A percentile compares a stretch with the other conserved stretches of the same genome.
phyloP scores from a whole-genome alignment of 108 stramenopile genomes.

The Fistulifera solaris region DNA sequence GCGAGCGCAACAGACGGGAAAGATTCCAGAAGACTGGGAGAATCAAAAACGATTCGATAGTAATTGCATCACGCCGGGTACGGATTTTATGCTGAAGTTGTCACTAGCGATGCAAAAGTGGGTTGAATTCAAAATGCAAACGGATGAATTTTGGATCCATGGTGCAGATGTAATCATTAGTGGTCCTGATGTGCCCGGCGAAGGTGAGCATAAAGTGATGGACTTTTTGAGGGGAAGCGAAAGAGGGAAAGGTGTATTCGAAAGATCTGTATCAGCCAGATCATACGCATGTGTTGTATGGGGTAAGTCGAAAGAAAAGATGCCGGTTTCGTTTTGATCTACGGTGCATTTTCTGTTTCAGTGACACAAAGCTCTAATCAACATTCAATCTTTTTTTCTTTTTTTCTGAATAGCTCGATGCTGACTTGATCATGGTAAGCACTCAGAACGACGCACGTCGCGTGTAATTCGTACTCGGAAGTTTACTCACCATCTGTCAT shows the following conservation, averaged over 20 bases:
- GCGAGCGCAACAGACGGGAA: slow-evolving; percentile 29
- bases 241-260: slow-evolving; percentile 17
- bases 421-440: slow-evolving; percentile 13
- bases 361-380: too few relatives aligned
- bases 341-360: too few relatives aligned
- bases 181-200: slow-evolving; percentile 98
- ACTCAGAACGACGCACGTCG: too few relatives aligned
- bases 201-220: slow-evolving; percentile 97
- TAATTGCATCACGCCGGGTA: slow-evolving; percentile 99
- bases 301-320: slow-evolving; percentile 54
- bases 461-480: too few relatives aligned
- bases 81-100: slow-evolving; percentile 96
- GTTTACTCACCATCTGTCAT: too few relatives aligned
- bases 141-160: slow-evolving; percentile 90
- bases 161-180: slow-evolving; percentile 87
- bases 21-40: slow-evolving; percentile 5
- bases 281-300: slow-evolving; percentile 91
- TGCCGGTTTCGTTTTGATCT: slow-evolving; percentile 97
- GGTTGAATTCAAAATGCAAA: slow-evolving; percentile 88
- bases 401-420: slow-evolving; percentile 5
- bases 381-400: too few relatives aligned
- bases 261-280: slow-evolving; percentile 34
- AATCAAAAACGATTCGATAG: slow-evolving; percentile 73
- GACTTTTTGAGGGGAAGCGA: slow-evolving; percentile 84
- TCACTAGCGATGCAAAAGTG: slow-evolving; percentile 84